phyloP scores from a whole-genome alignment of 257 asterid species.

The Solanum paucissectum region DNA sequence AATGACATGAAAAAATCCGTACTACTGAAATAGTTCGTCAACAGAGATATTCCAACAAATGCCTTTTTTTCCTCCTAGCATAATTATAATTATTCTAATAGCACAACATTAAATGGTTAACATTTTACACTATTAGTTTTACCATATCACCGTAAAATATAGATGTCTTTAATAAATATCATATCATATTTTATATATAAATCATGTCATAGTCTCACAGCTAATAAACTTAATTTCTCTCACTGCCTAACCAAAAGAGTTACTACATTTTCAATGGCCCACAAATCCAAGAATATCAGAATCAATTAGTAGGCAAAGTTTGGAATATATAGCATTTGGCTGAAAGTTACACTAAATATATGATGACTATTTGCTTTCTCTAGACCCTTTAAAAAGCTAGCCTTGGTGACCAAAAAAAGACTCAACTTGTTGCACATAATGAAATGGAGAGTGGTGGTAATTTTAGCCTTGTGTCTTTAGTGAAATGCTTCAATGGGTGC shows the following conservation, averaged over 20 bases:
- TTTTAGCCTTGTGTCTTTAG: conserved; percentile 32
- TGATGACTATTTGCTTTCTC: not conserved
- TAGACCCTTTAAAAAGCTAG: not conserved
- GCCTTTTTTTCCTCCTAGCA: too few species aligned
- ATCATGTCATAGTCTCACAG: not conserved
- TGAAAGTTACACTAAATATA: not conserved
- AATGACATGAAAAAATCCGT: too few species aligned
- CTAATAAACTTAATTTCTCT: not conserved
- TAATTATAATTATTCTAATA: not conserved
- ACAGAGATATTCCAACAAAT: too few species aligned
- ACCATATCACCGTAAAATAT: not conserved
- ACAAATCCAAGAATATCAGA: conserved; percentile 3
- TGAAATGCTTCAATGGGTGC: conserved; percentile 63
- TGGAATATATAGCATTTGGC: not conserved
- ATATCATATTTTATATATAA: not conserved
- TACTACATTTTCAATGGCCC: not conserved
- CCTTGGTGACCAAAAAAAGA: not conserved
- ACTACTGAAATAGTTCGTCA: too few species aligned
- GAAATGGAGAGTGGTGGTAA: conserved; percentile 17
- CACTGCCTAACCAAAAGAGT: not conserved
- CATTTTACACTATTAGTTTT: not conserved
- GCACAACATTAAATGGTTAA: not conserved
- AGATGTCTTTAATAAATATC: not conserved
- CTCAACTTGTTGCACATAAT: not conserved
- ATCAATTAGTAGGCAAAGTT: not conserved